These are phyloP conservation scores for Perkinsus chesapeaki DNA, from an alignment of 169 alveolate species.

Conservation along the genomic window DNA sequence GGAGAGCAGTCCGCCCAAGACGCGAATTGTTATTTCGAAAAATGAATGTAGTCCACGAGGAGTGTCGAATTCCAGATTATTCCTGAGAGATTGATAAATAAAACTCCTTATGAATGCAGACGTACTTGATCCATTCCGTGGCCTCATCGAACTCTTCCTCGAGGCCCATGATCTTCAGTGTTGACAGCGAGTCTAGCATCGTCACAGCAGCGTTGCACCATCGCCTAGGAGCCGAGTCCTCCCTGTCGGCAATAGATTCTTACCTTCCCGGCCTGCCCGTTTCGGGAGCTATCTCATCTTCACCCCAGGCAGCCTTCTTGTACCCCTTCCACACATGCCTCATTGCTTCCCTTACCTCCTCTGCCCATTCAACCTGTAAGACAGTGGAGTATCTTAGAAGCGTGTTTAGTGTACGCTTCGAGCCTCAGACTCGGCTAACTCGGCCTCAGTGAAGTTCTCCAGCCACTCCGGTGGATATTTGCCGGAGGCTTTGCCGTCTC, in stretches of 20 bases:
- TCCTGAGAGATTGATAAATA: not conserved
- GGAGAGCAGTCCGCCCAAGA: conserved; percentile 30
- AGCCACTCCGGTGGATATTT: not conserved
- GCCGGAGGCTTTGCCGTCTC: not conserved
- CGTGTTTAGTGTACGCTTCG: not conserved
- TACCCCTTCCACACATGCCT: conserved; percentile 6
- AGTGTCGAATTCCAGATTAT: not conserved
- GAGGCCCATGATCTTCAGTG: conserved; percentile 9
- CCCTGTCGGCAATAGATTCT: too few relatives aligned
- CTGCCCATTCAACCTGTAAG: not conserved
- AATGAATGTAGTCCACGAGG: conserved; percentile 11
- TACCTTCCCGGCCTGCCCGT: conserved; percentile 2
- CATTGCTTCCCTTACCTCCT: conserved; percentile 12
- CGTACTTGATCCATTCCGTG: not conserved
- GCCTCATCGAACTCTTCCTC: conserved; percentile 11
- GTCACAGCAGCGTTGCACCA: conserved; percentile 1
- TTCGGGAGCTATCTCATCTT: conserved; percentile 8
- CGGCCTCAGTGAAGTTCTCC: conserved; percentile 1
- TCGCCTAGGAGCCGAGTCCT: too few relatives aligned
- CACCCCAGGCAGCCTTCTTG: conserved; percentile 8
- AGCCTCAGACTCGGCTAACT: not conserved
- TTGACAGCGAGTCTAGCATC: not conserved
- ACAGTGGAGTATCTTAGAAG: not conserved
- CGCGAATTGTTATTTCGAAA: conserved; percentile 31
- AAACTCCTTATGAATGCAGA: not conserved